Base-by-base conservation (phyloP, 164 flowering plant genomes). In the Vitis cinerea region DNA sequence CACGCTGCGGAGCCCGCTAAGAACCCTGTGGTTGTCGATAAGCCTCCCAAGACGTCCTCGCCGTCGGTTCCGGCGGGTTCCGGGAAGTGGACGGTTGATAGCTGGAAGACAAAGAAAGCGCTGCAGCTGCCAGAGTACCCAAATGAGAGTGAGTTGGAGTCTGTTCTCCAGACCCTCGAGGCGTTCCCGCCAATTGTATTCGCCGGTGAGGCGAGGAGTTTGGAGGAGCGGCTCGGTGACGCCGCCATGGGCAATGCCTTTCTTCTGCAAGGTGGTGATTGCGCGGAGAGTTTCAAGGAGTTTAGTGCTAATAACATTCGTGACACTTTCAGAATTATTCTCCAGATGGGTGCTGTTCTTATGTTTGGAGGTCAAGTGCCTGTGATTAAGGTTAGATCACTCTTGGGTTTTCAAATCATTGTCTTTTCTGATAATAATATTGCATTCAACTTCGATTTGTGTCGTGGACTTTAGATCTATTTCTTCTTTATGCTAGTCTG, bases 271-370 rank as follows among this genome's bases (percentile, higher is more conserved):
- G 87, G 87, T 16, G 87, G 87, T 1, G 87, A 84, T 66, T 82
- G 87, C 49, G 86, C 86, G 2, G 86, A 83, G 86, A 83, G 86
- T 59, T 83, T 83, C 74, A 83, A 83, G 79, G 86, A 83, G 78
- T 83, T 83, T 72, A 79, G 78, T 50, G 87, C 82, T 13, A 83
- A 77, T 23, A 78, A 81, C 57, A 83, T 83, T 8, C 69, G 87
- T 47, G 87, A 83, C 19, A 83, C 86, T 10, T 83, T 83, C 68
- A 78, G 86, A 53, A 63, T 83, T 49, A 52, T 83, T 30, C 74
- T 83, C 29, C 84, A 83, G 82, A 83, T 83, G 86, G 73, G 84
- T 53, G 82, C 59, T 72, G 86, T 83, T 48, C 84, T 83, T 16
- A 79, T 76, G 73, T 83, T 83, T 61, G 86, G 86, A 9, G 86